These are phyloP conservation scores for Erodium trifolium DNA, from an alignment of 441 rosid species.

Conservation along the genomic window DNA sequence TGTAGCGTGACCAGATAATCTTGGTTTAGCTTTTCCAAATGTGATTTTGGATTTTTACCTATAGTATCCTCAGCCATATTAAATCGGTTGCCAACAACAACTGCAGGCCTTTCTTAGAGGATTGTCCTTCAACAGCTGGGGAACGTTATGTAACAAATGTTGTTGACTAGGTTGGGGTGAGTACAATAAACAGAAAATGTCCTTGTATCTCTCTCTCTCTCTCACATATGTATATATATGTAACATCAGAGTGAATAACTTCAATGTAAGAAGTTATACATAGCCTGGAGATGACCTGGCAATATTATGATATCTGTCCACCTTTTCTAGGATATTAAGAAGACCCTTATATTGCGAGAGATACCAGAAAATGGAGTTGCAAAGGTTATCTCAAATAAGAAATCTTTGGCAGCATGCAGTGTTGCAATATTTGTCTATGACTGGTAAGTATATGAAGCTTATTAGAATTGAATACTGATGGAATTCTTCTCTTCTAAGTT, in stretches of 20 bases:
- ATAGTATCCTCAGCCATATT: background rate
- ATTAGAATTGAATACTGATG: background rate
- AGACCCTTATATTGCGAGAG: constrained; percentile 54
- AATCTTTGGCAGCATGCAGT: constrained; percentile 56
- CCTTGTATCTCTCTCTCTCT: constrained; percentile 2
- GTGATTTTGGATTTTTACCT: constrained; percentile 12
- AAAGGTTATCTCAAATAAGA: constrained; percentile 35
- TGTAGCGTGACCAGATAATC: constrained; percentile 10
- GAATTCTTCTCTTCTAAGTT: background rate
- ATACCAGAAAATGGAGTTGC: constrained; percentile 53
- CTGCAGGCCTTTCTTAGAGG: constrained; percentile 48
- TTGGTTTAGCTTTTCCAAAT: constrained; percentile 11
- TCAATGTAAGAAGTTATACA: background rate
- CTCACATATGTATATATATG: background rate
- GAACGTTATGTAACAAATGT: constrained; percentile 48
- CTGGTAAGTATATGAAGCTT: constrained; percentile 33
- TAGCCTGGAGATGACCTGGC: constrained; percentile 10
- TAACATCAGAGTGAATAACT: background rate
- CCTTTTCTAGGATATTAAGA: constrained; percentile 41
- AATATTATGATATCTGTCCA: constrained; percentile 15
- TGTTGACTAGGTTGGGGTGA: constrained; percentile 49
- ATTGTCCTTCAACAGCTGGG: constrained; percentile 39
- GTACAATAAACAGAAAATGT: constrained; percentile 17
- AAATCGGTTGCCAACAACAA: constrained; percentile 16
- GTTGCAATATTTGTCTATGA: constrained; percentile 60